phyloP scores from a whole-genome alignment of 305 asterid species.

The Fraxinus baroniana region DNA sequence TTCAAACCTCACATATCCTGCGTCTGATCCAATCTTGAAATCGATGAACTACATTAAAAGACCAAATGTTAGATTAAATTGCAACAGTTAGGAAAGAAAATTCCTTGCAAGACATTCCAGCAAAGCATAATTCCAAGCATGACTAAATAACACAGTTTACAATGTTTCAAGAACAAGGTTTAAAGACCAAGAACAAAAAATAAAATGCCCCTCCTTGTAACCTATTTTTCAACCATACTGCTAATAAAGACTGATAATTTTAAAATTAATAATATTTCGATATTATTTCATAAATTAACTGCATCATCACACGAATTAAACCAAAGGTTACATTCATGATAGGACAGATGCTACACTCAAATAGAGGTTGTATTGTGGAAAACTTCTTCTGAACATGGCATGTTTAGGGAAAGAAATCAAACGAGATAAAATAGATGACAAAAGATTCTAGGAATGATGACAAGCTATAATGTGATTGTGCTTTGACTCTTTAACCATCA shows the following conservation, averaged over 20 bases:
- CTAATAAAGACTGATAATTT: not conserved
- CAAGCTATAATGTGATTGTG: not conserved
- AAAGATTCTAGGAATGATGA: not conserved
- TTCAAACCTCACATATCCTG: slow-evolving; percentile 86
- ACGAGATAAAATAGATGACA: not conserved
- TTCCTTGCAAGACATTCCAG: not conserved
- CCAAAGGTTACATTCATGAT: not conserved
- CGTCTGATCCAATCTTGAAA: slow-evolving; percentile 63
- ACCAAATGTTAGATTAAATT: not conserved
- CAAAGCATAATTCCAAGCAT: not conserved
- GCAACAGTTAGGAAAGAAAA: not conserved
- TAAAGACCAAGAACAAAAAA: not conserved
- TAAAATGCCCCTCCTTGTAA: not conserved
- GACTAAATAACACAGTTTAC: not conserved
- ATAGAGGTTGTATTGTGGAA: not conserved
- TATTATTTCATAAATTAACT: not conserved
- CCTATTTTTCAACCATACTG: not conserved
- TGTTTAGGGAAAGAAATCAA: not conserved
- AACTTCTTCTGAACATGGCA: not conserved
- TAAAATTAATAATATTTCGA: not conserved
- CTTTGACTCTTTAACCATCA: not conserved
- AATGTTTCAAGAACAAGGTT: not conserved
- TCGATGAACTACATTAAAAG: slow-evolving; percentile 61
- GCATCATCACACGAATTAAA: not conserved
- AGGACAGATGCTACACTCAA: not conserved